These are phyloP conservation scores for Agastache rugosa DNA, from an alignment of 257 asterid species.

Conservation along the genomic window DNA sequence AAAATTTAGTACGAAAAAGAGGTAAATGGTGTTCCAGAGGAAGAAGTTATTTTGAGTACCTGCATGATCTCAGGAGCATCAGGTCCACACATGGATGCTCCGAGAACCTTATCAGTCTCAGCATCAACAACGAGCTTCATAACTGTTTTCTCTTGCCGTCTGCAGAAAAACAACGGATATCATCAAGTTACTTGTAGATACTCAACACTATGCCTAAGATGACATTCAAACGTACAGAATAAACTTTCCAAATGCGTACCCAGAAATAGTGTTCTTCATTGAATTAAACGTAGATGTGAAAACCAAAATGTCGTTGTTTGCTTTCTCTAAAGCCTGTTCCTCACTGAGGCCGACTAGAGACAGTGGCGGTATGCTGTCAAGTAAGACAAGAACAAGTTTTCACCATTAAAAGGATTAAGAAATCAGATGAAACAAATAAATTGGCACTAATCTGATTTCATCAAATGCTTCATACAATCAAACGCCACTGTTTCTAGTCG, in stretches of 20 bases:
- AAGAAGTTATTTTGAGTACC: slow-evolving; percentile 44
- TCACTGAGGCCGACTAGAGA: slow-evolving; percentile 85
- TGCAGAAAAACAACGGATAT: slow-evolving; percentile 32
- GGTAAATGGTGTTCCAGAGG: neutral
- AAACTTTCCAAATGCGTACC: slow-evolving; percentile 49
- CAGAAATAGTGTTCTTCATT: slow-evolving; percentile 90
- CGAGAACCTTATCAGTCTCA: slow-evolving; percentile 87
- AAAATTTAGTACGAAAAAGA: neutral
- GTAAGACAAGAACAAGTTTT: slow-evolving; percentile 30
- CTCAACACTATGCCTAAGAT: neutral
- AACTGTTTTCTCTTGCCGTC: slow-evolving; percentile 90
- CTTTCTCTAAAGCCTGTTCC: slow-evolving; percentile 77
- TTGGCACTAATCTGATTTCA: neutral
- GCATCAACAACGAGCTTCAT: slow-evolving; percentile 92
- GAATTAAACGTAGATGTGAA: slow-evolving; percentile 88
- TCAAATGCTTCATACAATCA: neutral
- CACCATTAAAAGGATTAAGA: slow-evolving; percentile 6
- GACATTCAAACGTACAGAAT: neutral
- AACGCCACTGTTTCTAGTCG: too few relatives aligned
- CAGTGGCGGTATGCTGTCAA: slow-evolving; percentile 88
- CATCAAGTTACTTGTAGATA: slow-evolving; percentile 14
- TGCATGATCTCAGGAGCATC: slow-evolving; percentile 98
- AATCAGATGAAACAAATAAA: neutral
- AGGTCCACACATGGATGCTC: slow-evolving; percentile 99
- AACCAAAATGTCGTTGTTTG: slow-evolving; percentile 67